A percentile compares a stretch with the other conserved stretches of the same genome.
These are phyloP conservation scores for Metschnikowia anglica DNA, from an alignment of 805 yeast genomes.

Conservation along the genomic window DNA sequence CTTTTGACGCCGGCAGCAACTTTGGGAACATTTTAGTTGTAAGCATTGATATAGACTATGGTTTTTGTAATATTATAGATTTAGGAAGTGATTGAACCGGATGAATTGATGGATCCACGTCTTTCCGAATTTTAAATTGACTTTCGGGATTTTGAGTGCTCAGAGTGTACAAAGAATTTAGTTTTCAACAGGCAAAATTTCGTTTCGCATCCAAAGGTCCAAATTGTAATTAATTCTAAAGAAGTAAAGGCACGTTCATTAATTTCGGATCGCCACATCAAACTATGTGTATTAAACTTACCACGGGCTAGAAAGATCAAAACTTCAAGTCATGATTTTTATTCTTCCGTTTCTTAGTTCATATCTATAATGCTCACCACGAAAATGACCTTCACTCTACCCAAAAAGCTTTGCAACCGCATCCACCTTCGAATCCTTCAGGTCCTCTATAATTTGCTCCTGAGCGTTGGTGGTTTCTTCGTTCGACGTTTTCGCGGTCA, in stretches of 20 bases:
- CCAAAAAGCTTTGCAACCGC: constrained; percentile 20
- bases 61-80: not conserved
- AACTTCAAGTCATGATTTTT: too few species aligned
- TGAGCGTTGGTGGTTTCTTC: not conserved
- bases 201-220: too few species aligned
- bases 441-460: not conserved
- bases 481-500: not conserved
- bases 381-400: not conserved
- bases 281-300: too few species aligned
- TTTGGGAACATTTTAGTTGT: not conserved
- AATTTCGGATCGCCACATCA: too few species aligned
- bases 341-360: not conserved
- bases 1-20: not conserved
- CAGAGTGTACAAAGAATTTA: too few species aligned
- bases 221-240: too few species aligned
- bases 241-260: too few species aligned
- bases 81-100: too few species aligned
- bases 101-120: too few species aligned
- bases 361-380: not conserved
- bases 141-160: too few species aligned
- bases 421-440: constrained; percentile 14
- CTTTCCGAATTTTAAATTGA: not conserved
- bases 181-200: too few species aligned
- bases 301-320: too few species aligned
- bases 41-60: not conserved